phyloP scores from a whole-genome alignment of 495 filamentous ascomycete species.

The Aspergillus leporis region DNA sequence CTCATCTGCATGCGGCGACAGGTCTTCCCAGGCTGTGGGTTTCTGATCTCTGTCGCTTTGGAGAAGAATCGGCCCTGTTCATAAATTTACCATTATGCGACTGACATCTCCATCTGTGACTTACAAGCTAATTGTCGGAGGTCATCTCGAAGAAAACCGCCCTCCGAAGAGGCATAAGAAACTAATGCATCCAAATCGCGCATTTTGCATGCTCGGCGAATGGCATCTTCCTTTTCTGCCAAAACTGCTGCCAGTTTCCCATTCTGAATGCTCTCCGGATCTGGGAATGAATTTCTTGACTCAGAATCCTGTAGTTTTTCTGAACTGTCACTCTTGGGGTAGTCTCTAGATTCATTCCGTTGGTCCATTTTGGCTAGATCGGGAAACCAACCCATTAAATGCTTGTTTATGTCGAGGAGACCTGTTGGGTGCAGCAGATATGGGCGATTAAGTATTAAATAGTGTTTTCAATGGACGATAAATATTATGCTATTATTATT shows the following conservation, averaged over 20 bases:
- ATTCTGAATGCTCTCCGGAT: slow-evolving; percentile 4
- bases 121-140: slow-evolving; percentile 82
- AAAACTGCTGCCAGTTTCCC: slow-evolving; percentile 7
- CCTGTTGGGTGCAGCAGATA: background rate
- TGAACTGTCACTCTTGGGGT: background rate
- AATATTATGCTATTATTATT: background rate
- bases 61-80: slow-evolving; percentile 78
- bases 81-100: slow-evolving; percentile 8
- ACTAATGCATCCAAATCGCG: slow-evolving; percentile 64
- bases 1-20: slow-evolving; percentile 77
- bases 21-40: slow-evolving; percentile 47
- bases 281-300: slow-evolving; percentile 5
- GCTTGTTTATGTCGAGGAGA: background rate
- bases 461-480: background rate
- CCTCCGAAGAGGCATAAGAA: slow-evolving; percentile 65
- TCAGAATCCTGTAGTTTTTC: background rate
- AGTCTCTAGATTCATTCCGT: background rate
- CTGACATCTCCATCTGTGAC: slow-evolving; percentile 35
- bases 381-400: background rate
- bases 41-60: slow-evolving; percentile 45
- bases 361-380: background rate
- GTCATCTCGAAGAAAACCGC: slow-evolving; percentile 79
- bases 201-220: slow-evolving; percentile 66
- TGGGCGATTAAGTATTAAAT: background rate
- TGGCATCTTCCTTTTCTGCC: slow-evolving; percentile 43